Evolutionary conservation across 2,329 filamentous ascomycete genomes (phyloP), one percentile per base, ranked within the genome.

Genomic region (Colletotrichum endophyticum): DNA sequence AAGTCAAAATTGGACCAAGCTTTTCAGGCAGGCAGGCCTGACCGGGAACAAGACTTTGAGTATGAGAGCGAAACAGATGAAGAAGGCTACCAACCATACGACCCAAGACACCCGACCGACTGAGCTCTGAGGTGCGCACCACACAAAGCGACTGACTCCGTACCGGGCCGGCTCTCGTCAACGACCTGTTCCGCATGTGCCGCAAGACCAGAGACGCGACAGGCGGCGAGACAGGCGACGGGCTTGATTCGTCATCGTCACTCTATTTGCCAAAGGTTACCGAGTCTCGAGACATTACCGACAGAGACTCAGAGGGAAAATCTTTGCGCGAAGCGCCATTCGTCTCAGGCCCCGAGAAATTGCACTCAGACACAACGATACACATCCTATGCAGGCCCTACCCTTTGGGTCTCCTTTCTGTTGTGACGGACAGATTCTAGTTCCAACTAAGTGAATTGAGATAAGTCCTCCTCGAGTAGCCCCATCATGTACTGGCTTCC

Each of bases 61-160:
- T 83, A 81, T 3, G 91, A 93, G 81, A 93, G 91, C 78, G 92
- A 94, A 79, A 92, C 89, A 2, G 94, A 94, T 68, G 93, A 94
- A 78, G 94, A 95, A 79, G 93, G 90, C 3, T 95, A 95, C 81
- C 91, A 94, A 78, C 87, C 93, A 67, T 94, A 95, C 82, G 87
- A 93, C 79, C 92, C 92, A 3, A 85, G 88, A 44, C 85, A 86
- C 69, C 92, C 92, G 28, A 93, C 92, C 1, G 89, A 92, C 78
- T 93, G 86, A 92, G 71, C 28, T 32, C 8, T 62, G 16, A 32
- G 8, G 59, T 22, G 27, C 9, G 32, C 15, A 62, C 19, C 59
- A 8, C 59, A 22, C 19, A 49, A 5, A n/a, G n/a, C n/a, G 19
- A 59, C 56, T 59, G 12, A 16, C 11, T 22, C 11, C 44, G 44